Conservation (phyloP, 257 asterid genomes). For the Solanum neorickii region DNA sequence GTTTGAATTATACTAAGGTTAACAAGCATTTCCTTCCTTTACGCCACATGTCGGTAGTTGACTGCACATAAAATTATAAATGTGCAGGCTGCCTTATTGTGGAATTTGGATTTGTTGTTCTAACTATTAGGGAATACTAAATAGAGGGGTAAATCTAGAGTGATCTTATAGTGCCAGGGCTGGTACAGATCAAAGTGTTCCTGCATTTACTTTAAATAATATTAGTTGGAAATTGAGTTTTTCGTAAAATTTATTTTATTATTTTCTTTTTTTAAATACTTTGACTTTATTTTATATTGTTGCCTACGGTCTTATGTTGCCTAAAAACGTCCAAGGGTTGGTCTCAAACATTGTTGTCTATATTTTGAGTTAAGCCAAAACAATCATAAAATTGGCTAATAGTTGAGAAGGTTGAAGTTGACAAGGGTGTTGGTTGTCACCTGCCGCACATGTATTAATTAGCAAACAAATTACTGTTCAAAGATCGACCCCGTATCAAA, state of each 20-base stretch:
- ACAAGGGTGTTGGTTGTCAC: background rate
- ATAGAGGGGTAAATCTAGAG: background rate
- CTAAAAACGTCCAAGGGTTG: background rate
- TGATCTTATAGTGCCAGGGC: background rate
- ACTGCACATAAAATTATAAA: background rate
- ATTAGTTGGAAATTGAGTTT: background rate
- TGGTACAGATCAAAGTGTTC: background rate
- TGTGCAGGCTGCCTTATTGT: background rate
- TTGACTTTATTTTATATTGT: background rate
- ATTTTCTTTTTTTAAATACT: too few species aligned
- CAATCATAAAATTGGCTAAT: background rate
- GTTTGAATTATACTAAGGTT: background rate
- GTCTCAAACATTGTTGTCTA: background rate
- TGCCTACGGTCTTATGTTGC: background rate
- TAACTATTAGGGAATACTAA: too few species aligned
- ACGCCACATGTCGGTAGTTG: background rate
- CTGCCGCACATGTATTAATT: background rate
- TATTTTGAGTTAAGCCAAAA: background rate
- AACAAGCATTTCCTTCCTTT: background rate
- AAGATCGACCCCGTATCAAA: background rate
- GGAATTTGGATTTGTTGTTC: background rate
- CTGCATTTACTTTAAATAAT: too few species aligned
- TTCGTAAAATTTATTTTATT: too few species aligned
- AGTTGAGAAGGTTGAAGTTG: background rate
- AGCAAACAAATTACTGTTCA: background rate